Percentiles rank a stretch among this genome's conserved stretches.
phyloP scores from a whole-genome alignment of 164 flowering plant genomes.

The Taxillus chinensis region DNA sequence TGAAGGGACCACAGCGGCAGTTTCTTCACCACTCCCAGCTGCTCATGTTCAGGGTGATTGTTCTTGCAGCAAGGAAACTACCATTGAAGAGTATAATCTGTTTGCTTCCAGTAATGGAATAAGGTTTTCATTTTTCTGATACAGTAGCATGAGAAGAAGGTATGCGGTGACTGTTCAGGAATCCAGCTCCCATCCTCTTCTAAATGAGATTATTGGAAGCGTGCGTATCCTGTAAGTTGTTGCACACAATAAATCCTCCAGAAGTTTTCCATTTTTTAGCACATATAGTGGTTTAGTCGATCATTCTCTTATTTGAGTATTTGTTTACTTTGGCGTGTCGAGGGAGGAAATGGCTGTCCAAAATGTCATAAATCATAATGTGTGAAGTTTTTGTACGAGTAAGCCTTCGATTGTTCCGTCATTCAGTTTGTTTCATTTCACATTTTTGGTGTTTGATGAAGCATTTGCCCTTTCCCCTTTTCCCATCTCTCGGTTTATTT shows the following conservation, averaged over 20 bases:
- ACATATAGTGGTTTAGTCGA: conserved; percentile 13
- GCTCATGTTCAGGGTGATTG: conserved; percentile 25
- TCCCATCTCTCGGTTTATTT: neutral
- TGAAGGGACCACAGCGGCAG: conserved; percentile 26
- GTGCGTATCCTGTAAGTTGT: conserved; percentile 29
- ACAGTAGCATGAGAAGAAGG: conserved; percentile 10
- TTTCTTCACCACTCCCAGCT: conserved; percentile 18
- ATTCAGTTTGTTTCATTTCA: neutral
- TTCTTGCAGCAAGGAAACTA: conserved; percentile 36
- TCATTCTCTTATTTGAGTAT: conserved; percentile 15
- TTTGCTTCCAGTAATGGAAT: conserved; percentile 66
- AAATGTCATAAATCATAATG: conserved; percentile 3
- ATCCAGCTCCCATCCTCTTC: conserved; percentile 18
- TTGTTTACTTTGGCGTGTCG: conserved; percentile 21
- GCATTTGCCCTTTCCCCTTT: conserved; percentile 5
- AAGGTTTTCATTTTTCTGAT: conserved; percentile 63
- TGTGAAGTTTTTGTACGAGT: conserved; percentile 12
- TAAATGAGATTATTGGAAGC: conserved; percentile 14
- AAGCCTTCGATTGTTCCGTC: no score
- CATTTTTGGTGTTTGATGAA: conserved; percentile 8
- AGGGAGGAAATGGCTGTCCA: conserved; percentile 12
- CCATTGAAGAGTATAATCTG: conserved; percentile 73
- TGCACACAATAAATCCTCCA: conserved; percentile 29
- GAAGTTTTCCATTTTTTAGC: conserved; percentile 24
- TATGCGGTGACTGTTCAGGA: conserved; percentile 19